Evolutionary conservation across 805 yeast species (phyloP), one percentile per base, ranked within the genome.

Genomic region (Schwanniomyces occidentalis): DNA sequence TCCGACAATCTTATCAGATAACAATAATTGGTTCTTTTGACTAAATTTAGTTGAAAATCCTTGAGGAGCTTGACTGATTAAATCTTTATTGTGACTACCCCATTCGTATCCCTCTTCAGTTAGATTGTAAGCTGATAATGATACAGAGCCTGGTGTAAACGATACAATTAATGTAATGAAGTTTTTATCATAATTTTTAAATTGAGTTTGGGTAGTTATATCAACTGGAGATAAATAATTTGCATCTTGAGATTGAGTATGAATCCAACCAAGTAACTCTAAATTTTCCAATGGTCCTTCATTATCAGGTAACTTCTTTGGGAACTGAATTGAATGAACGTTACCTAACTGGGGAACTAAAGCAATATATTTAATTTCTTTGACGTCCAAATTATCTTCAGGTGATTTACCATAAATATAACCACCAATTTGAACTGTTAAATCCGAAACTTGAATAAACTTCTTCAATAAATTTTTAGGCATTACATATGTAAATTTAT

Each of bases 191-290:
- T 44, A 55, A 9, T 52, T 50, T 2, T 56, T 48, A 29, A 72
- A 52, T 26, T 49, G 60, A 4, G 79, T 65, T 36, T 80, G 84
- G 0, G 78, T 73, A 2, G 84, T 71, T 10, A 87, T 76, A 45
- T 91, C 97, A 22, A 72, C 61, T 0, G 96, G 80, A 5, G 84
- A 66, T 65, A 90, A 73, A 33, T 71, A 67, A 31, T 75, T 74
- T 5, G 72, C 45, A 24, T 85, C 95, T 13, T 75, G 76, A 1
- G 83, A 71, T 55, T 83, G 88, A 0, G 97, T 86, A 54, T 91
- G 97, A n/a, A 93, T 75, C 95, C 96, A 86, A 1, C 99, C 99
- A 12, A 93, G 58, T 4, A 93, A 75, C 50, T 88, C 90, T 22
- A 87, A 56, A 2, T 76, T 84, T 23, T 48, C 39, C 30, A 63